Evolutionary conservation across 208 protist species (phyloP), one percentile per base, ranked within the genome.

Genomic region (Trypanosoma lewisi): DNA sequence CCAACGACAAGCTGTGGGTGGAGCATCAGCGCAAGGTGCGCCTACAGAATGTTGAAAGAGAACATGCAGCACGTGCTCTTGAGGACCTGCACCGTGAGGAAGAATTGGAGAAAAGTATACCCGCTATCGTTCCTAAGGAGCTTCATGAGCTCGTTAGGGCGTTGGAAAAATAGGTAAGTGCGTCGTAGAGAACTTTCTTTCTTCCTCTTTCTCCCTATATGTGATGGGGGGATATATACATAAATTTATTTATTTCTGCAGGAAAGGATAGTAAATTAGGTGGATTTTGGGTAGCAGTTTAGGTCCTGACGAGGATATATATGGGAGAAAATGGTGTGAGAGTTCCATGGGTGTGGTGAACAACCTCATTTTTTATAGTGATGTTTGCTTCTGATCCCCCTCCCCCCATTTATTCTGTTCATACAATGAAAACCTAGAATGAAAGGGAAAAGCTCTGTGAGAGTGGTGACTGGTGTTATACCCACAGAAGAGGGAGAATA

Each of bases 1-100:
- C 73, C n/a, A 96, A 93, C 75, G 87, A 96, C 54, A 75, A 73
- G 55, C 63, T 78, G 60, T 96, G 89, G 89, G 70, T 80, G 12
- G 81, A 69, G 12, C 74, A 91, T 50, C 82, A 90, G 70, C 74
- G 82, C 61, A 58, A 77, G 30, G 51, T 90, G 33, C 82, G 80
- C 34, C 70, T 83, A 68, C 66, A 86, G 72, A 86, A 86, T 54
- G 80, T 75, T 62, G 76, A 83, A 61, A 73, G 71, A 48, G 66
- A 83, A 56, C 75, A 88, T 63, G 80, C 80, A 17, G 78, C 80
- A 28, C 53, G 79, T 19, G 78, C 73, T 30, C 49, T 77, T 17
- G 48, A 57, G n/a, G 66, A 79, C 50, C 67, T 67, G 17, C 64
- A 72, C 37, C 30, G 41, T 34, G 63, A 53, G 30, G 62, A 56